Base-by-base conservation (phyloP, 2,329 filamentous ascomycete genomes). In the Tympanopsis confertula region DNA sequence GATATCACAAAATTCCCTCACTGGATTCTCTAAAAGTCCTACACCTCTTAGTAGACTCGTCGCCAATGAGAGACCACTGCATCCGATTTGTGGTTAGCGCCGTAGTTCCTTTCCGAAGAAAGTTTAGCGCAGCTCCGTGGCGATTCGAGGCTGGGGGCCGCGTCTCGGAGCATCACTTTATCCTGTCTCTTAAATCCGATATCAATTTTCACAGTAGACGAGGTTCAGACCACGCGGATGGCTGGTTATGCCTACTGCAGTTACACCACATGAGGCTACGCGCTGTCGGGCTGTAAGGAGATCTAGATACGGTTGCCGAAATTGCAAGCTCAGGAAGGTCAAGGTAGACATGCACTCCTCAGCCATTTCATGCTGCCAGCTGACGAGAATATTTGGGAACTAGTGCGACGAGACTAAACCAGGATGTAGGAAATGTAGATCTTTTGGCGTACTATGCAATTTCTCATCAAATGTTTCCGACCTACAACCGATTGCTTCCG, bases 291-390 rank as follows among this genome's bases (percentile, higher is more conserved):
- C 39, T 12, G 13, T 18, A 29, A 40, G 52, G 20, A 59, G 63
- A 40, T 68, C 65, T 13, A 58, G 63, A 48, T 56, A 52, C 41
- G 66, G 67, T 22, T 71, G 67, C 38, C 59, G 62, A 10, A 70
- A 69, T 44, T 71, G 67, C 51, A 69, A 69, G 47, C 56, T 69
- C 4, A 47, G 67, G 41, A 67, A 67, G 44, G 42, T 70, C 38
- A 70, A 68, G 55, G 66, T 66, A 18, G 3, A 50, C 10, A 4
- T 3, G 17, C 38, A 33, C 4, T 14, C 19, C 7, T 40, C 15
- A n/a, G n/a, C 32, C 15, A 7, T 14, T 17, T 35, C 13, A n/a
- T 7, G 10, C n/a, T 28, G 10, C 24, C n/a, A 28, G 24, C 10
- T n/a, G 10, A 39, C 26, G 14, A 14, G 14, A 35, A 30, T 26